Evolutionary conservation across 768 basidiomycete genomes (phyloP), one percentile per base, ranked within the genome.

Genomic region (Terana coerulea): DNA sequence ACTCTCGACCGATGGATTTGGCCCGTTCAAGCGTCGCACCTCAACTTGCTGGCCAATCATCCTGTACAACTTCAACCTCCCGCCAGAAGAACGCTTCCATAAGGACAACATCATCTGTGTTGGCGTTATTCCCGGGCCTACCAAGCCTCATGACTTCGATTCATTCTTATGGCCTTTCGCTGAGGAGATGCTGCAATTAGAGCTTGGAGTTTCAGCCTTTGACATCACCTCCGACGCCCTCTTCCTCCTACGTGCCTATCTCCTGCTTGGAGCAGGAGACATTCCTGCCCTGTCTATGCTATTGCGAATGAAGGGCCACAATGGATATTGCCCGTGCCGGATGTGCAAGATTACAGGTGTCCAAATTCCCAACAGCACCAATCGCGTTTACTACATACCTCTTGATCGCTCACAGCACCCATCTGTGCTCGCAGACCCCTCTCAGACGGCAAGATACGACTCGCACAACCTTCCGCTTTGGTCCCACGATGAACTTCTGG

Each of bases 1-100:
- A 0, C 49, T 78, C 1, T 71, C 69, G 3, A 67, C 67, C 0
- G 76, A 81, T 60, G 72, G 78, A 0, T 76, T 76, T 57, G 24
- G 22, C 57, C 61, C 0, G 66, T 72, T 3, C 75, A 69, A 69
- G 30, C 54, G 62, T 1, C 59, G 60, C 8, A 62, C 62, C 3
- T 51, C 61, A 3, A 72, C 72, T 0, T 65, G 60, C 9, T 78
- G 73, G 63, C 77, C 74, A 0, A 49, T 80, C 4, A 52, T 79
- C 15, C 10, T 73, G 0, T 64, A 70, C 51, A 73, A 75, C 51
- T 72, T 69, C 59, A 78, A 61, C 33, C 57, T 66, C 0, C 55
- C 58, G 1, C 61, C 61, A 7, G 58, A 62, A 28, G 47, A 54
- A 10, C 58, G 57, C 1, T 59, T 55, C 26, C 52, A 58, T 21